Evolutionary conservation across 345 rosid genomes (phyloP), one percentile per base, ranked within the genome.

Genomic region (Hirschfeldia incana): DNA sequence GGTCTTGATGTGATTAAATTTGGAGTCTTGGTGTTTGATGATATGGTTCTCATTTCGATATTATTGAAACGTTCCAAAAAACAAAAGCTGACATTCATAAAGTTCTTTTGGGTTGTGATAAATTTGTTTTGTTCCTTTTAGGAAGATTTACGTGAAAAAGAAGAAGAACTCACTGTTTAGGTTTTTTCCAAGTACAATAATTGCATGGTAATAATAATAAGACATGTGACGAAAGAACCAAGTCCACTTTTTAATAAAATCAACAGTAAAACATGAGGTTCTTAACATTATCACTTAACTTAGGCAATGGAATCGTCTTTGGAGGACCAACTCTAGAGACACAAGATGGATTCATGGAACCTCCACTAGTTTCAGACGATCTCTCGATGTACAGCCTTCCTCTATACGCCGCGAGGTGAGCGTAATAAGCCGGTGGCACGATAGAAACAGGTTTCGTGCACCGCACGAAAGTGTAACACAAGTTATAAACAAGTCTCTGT

Each of bases 191-290:
- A 36, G 67, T 67, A 58, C 79, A 76, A 58, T 76, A 67, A 76
- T 76, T 76, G 21, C 21, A 21, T 21, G 60, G 13, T 30, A 73
- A 21, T 21, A 21, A 21, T 21, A 21, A 21, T 21, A 21, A 21
- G 21, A 51, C 17, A 74, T 51, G 36, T 64, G 53, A 49, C 36
- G 4, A 64, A 64, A 9, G 6, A 74, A 51, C 62, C 46, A 16
- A 53, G 0, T 6, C 4, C 60, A 16, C 2, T 11, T 26, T 59
- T 1, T 57, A 8, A 57, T 21, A 59, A 59, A 59, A 4, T 88
- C 86, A 94, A 84, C 98, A 94, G 73, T 92, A 94, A 80, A 94
- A 94, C 98, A 94, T 94, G 21, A 94, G 94, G 57, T 90, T 90
- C 86, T 86, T 92, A 8, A 94, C 85, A 76, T 91, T 94, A 74